A percentile compares a stretch with the other conserved stretches of the same genome.
phyloP scores from a whole-genome alignment of 2,329 filamentous ascomycete species.

The Phyllosticta ampelicida region DNA sequence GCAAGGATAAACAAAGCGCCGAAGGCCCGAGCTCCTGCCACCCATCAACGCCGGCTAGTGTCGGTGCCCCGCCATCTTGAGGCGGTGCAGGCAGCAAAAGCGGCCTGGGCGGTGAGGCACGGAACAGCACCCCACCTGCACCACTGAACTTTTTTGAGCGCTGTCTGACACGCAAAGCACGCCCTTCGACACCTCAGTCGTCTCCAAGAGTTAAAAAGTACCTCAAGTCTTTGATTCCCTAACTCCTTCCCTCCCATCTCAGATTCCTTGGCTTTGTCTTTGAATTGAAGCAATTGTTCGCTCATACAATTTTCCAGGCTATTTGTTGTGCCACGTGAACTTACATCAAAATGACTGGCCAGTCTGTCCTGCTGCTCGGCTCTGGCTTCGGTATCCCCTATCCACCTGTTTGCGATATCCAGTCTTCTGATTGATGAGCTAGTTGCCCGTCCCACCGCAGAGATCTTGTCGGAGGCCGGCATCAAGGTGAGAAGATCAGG shows the following conservation, averaged over 20 bases:
- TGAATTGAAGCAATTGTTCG: not conserved
- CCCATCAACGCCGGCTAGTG: too few species aligned
- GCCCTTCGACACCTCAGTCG: conserved; percentile 5
- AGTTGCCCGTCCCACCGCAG: conserved; percentile 45
- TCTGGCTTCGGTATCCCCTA: conserved; percentile 24
- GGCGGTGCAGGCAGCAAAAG: not conserved
- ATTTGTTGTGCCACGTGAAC: not conserved
- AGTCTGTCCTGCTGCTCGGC: conserved; percentile 30
- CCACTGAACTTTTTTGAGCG: conserved; percentile 9
- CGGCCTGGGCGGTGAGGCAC: not conserved
- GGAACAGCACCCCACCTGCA: not conserved
- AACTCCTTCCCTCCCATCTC: not conserved
- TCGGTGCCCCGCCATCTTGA: not conserved
- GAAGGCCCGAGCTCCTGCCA: not conserved
- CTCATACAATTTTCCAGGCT: not conserved
- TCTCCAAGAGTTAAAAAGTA: not conserved
- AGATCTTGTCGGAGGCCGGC: conserved; percentile 47
- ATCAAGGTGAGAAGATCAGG: conserved; percentile 34
- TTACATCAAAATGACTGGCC: conserved; percentile 5
- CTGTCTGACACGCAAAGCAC: not conserved
- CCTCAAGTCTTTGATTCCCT: not conserved
- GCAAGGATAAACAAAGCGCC: conserved; percentile 5
- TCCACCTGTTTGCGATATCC: not conserved
- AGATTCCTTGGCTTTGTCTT: not conserved
- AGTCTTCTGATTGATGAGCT: conserved; percentile 12